These are phyloP conservation scores for Cornus suecica DNA, from an alignment of 148 eudicot species.

Conservation along the genomic window DNA sequence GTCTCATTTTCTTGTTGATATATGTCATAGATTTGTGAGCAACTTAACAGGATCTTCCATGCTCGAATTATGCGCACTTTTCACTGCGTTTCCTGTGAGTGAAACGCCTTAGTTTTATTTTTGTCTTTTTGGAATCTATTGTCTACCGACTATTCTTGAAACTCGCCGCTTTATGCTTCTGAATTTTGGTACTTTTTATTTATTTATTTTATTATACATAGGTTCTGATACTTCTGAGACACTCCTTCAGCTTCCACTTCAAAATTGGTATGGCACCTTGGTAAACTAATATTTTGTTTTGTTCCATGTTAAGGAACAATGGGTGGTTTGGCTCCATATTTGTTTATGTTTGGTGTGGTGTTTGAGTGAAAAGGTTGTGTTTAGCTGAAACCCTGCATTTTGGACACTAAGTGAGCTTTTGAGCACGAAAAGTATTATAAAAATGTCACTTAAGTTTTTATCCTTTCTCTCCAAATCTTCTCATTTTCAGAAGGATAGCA, in stretches of 20 bases:
- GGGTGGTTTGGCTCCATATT: no score
- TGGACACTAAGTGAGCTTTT: no score
- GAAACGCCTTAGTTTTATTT: neutral
- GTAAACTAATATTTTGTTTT: neutral
- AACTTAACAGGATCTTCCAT: slow-evolving; percentile 85
- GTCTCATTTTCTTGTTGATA: neutral
- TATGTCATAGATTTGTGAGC: slow-evolving; percentile 72
- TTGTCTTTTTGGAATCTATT: neutral
- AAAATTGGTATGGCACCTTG: slow-evolving; percentile 12
- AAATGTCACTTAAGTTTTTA: no score
- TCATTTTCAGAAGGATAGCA: no score
- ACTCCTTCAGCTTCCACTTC: slow-evolving; percentile 40
- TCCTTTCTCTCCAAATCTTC: no score
- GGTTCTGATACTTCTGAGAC: slow-evolving; percentile 58
- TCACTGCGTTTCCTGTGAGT: slow-evolving; percentile 52
- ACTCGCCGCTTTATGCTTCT: neutral
- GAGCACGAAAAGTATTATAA: no score
- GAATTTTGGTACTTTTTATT: neutral
- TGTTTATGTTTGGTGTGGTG: no score
- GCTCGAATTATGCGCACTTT: slow-evolving; percentile 58
- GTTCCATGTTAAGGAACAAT: neutral
- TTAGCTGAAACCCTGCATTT: no score
- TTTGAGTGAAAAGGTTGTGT: no score
- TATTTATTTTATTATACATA: slow-evolving; percentile 9
- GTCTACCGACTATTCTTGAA: neutral